Evolutionary conservation across 2,329 filamentous ascomycete genomes (phyloP), one percentile per base, ranked within the genome.

Genomic region (Ustulina deusta): DNA sequence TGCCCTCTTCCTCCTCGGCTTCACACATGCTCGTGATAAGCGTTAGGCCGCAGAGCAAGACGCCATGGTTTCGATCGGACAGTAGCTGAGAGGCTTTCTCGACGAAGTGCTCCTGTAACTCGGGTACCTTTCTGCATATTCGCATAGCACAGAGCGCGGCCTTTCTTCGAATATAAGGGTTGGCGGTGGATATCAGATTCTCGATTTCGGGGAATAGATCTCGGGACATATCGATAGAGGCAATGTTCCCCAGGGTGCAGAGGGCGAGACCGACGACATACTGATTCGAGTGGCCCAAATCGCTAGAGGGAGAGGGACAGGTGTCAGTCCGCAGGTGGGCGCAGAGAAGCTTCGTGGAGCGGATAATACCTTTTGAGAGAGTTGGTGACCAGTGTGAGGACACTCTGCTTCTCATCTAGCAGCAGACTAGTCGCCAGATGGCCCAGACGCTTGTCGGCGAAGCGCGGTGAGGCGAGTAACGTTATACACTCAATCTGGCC

Each of bases 401-500:
- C 97, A 81, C 99, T 97, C 80, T 99, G 96, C 76, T 99, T 99
- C 85, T 99, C 96, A 79, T 99, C 96, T 69, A 99, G 85, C 72
- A 99, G 82, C 78, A 99, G 83, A 89, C 97, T 99, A 20, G 96
- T 99, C 27, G 96, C 96, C 73, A 99, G 84, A 78, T 99, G 97
- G 46, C 96, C 96, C 74, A 99, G 83, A 55, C 96, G 91, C 84
- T 99, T 99, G 85, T 99, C 96, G 73, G 96, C 96, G 78, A 99
- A 99, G 66, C 95, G 93, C 72, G 97, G 94, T 46, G 96, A 99
- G 66, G 96, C 96, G 66, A 99, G 88, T 58, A 99, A 89, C 83
- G 99, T 99, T 77, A 99, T 87, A 81, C 96, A 99, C 89, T 99
- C 96, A 79, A 99, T 99, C 85, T 99, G 96, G 59, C 96, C 96